Evolutionary conservation across 164 flowering plant species (phyloP).

Genomic region (Warburgia ugandensis): DNA sequence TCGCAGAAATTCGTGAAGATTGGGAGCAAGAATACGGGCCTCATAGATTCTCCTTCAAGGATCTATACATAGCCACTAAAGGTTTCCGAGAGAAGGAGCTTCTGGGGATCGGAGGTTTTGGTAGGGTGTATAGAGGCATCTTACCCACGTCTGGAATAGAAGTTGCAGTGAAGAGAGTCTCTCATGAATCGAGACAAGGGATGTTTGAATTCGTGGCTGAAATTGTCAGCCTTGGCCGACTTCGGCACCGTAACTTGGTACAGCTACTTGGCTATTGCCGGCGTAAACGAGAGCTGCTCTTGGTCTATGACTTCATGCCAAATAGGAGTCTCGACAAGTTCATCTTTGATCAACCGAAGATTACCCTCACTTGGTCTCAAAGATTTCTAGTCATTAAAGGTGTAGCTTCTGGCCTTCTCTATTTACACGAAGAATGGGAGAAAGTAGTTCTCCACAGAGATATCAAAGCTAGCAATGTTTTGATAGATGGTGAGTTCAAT

Average conservation of each 20-base stretch:
- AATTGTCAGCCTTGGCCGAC: slow-evolving; percentile 16
- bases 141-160: slow-evolving; percentile 8
- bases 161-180: slow-evolving; percentile 20
- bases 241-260: slow-evolving; percentile 17
- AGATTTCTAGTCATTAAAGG: slow-evolving; percentile 17
- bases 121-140: slow-evolving; percentile 16
- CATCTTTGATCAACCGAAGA: slow-evolving; percentile 1
- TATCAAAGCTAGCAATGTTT: slow-evolving; percentile 18
- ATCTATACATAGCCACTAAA: slow-evolving; percentile 12
- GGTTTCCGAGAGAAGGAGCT: slow-evolving; percentile 14
- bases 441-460: slow-evolving; percentile 19
- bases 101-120: slow-evolving; percentile 19
- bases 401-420: slow-evolving; percentile 15
- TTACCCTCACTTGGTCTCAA: slow-evolving; percentile 11
- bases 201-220: slow-evolving; percentile 22
- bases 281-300: slow-evolving; percentile 15
- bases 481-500: slow-evolving; percentile 10
- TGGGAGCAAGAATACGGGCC: slow-evolving; percentile 16
- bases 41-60: slow-evolving; percentile 16
- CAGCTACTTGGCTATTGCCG: slow-evolving; percentile 15
- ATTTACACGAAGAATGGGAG: slow-evolving; percentile 16
- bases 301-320: slow-evolving; percentile 20
- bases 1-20: slow-evolving; percentile 12
- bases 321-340: slow-evolving; percentile 15
- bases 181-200: slow-evolving; percentile 24